Base-by-base conservation (phyloP, 208 protist species). In the Acanthamoeba culbertsoni region DNA sequence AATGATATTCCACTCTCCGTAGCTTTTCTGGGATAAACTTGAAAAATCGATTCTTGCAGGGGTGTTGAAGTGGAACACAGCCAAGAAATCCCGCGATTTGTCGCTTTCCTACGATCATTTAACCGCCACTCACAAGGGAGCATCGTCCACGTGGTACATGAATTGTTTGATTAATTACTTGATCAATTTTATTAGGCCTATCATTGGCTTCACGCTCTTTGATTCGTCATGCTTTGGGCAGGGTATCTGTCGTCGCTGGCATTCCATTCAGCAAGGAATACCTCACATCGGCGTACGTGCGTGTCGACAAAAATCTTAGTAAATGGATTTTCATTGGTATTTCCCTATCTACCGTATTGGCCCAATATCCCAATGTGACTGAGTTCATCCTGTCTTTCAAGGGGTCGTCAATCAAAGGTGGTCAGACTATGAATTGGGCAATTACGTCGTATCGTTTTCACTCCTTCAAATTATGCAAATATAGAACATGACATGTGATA, bases 241-340 rank as follows among this genome's bases (percentile, higher is more conserved):
- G 68, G 68, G 23, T 31, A 40, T 79, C 68, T 14, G 68, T 48
- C 18, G 68, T 79, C 4, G 68, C 68, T 26, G 68, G 46, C 26
- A 7, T 79, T 14, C 68, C 68, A 20, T 79, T 79, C 26, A 79
- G 68, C 42, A n/a, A n/a, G n/a, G 68, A 79, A 6, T 40, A 79
- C 12, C 68, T 79, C 33, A 28, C 68, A 40, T 79, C 68, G 68
- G 18, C 35, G 37, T 79, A 79, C 42, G 37, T 79, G 1, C 68
- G 28, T 10, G 46, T 79, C 37, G 68, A 79, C 42, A 31, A 33
- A 20, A 79, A 79, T n/a, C 8, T 6, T 40, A 79, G 68, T 40
- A 79, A 79, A 31, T 79, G 68, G 68, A 79, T 79, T 12, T 79
- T 51, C 68, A 79, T 79, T 16, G 68, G 68, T 79, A 23, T 33